Evolutionary conservation across 176 grass and related monocot genomes (phyloP).

Genomic region (Guadua angustifolia): DNA sequence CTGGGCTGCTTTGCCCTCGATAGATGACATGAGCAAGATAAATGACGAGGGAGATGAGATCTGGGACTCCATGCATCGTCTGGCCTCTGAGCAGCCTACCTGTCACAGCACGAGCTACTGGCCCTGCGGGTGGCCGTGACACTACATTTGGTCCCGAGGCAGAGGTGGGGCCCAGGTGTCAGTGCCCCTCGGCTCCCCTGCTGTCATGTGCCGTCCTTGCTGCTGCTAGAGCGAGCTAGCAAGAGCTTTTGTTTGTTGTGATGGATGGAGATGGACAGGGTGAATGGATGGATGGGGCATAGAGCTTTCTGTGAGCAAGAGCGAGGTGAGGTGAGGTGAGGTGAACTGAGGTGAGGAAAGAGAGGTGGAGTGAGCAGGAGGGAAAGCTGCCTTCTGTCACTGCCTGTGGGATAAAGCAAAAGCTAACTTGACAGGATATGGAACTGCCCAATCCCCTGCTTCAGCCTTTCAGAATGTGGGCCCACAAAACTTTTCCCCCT

Average conservation of each 20-base stretch:
- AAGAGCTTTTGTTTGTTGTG: background rate
- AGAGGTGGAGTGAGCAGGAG: slow-evolving; percentile 28
- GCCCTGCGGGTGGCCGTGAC: background rate
- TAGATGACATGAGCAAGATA: slow-evolving; percentile 5
- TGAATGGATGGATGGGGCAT: background rate
- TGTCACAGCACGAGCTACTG: slow-evolving; percentile 37
- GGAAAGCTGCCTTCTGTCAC: slow-evolving; percentile 41
- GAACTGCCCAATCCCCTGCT: background rate
- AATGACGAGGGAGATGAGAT: background rate
- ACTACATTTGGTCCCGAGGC: background rate
- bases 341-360: background rate
- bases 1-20: background rate
- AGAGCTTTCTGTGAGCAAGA: background rate
- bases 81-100: slow-evolving; percentile 22
- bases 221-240: background rate
- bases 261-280: background rate
- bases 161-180: background rate
- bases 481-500: background rate
- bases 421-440: slow-evolving; percentile 30
- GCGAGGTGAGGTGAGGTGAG: background rate
- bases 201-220: background rate
- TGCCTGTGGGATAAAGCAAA: slow-evolving; percentile 30
- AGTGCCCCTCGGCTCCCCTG: slow-evolving; percentile 5
- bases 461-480: slow-evolving; percentile 29
- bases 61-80: background rate